These are phyloP conservation scores for Trichoderma atrobrunneum DNA, from an alignment of 2,329 filamentous ascomycete genomes.

Conservation along the genomic window DNA sequence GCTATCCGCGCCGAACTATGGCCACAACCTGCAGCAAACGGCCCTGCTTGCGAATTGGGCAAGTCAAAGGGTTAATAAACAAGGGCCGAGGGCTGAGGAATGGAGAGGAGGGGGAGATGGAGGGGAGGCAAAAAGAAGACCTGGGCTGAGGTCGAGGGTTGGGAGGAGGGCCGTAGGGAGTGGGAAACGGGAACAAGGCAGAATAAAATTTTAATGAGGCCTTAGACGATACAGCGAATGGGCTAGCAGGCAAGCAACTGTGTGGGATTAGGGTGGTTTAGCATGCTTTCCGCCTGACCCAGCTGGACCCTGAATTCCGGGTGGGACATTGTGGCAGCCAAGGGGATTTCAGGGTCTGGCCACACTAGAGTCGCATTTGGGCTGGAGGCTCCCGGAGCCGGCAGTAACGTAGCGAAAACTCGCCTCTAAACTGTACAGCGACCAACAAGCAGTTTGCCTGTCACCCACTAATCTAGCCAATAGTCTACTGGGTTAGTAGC, in stretches of 20 bases:
- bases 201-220: constrained; percentile 6
- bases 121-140: neutral
- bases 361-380: constrained; percentile 7
- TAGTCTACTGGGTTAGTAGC: neutral
- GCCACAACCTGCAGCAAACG: neutral
- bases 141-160: neutral
- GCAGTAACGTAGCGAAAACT: neutral
- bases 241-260: neutral
- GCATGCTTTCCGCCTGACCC: constrained; percentile 6
- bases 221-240: constrained; percentile 4
- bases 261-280: neutral
- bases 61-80: neutral
- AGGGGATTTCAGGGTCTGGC: constrained; percentile 1
- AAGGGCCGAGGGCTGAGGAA: neutral
- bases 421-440: neutral
- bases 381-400: constrained; percentile 6
- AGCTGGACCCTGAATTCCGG: constrained; percentile 17
- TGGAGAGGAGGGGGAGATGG: neutral
- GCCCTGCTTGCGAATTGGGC: neutral
- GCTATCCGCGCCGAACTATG: neutral
- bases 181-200: neutral
- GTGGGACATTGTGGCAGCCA: constrained; percentile 11
- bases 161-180: neutral
- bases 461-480: neutral
- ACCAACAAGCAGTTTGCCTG: neutral